A percentile compares a stretch with the other conserved stretches of the same genome.
These are phyloP conservation scores for Starmerella tilneyi DNA, from an alignment of 805 yeast genomes.

Conservation along the genomic window DNA sequence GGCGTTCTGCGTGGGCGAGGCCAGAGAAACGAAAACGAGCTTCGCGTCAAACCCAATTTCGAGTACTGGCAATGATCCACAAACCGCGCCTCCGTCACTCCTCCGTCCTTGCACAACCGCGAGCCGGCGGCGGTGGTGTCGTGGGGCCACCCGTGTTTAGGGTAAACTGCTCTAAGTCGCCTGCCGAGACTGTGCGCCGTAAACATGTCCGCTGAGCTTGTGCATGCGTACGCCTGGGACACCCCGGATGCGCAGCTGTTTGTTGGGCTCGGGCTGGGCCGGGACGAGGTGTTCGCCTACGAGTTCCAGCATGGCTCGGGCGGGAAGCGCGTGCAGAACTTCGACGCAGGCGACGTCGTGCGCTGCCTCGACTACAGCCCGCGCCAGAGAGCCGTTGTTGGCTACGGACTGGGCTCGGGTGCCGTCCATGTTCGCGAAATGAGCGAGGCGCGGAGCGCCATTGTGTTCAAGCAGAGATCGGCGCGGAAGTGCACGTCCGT, in stretches of 20 bases:
- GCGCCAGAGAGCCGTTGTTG: conserved; percentile 32
- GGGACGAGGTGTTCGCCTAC: conserved; percentile 63
- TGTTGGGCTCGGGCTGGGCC: conserved; percentile 61
- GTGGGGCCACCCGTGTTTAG: neutral
- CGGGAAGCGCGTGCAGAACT: conserved; percentile 20
- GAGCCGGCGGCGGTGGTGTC: too few relatives aligned
- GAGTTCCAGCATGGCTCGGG: conserved; percentile 23
- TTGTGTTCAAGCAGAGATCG: conserved; percentile 39
- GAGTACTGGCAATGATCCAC: too few relatives aligned
- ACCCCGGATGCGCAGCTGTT: conserved; percentile 46
- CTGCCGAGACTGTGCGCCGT: neutral
- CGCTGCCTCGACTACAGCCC: conserved; percentile 45
- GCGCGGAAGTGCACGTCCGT: conserved; percentile 66
- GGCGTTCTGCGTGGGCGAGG: too few relatives aligned
- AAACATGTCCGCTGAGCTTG: conserved; percentile 48
- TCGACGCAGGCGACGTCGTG: conserved; percentile 31
- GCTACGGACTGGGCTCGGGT: conserved; percentile 42
- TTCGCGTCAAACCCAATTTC: too few relatives aligned
- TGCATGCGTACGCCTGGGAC: conserved; percentile 54
- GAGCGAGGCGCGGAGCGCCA: conserved; percentile 28
- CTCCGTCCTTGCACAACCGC: too few relatives aligned
- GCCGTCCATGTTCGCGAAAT: conserved; percentile 12
- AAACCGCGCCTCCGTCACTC: too few relatives aligned
- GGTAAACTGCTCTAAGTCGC: neutral
- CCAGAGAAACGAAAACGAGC: too few relatives aligned